These are phyloP conservation scores for Sclerotinia borealis DNA, from an alignment of 2,329 filamentous ascomycete genomes.

Conservation along the genomic window DNA sequence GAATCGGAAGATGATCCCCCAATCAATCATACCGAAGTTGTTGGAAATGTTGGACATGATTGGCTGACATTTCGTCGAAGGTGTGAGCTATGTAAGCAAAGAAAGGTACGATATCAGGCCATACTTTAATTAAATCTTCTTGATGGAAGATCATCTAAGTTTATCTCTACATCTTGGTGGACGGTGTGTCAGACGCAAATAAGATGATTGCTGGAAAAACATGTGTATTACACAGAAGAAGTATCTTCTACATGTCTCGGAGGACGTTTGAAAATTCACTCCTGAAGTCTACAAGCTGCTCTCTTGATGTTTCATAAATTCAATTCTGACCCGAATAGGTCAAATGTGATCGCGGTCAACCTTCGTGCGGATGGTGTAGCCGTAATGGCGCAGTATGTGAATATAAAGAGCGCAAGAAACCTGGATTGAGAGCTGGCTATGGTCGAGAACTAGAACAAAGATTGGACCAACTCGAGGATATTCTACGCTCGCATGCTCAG, in stretches of 20 bases:
- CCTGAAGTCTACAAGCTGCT: not conserved
- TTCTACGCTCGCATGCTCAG: conserved; percentile 59
- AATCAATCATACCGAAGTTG: conserved; percentile 7
- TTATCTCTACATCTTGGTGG: not conserved
- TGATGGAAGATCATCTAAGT: not conserved
- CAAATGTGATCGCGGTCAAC: conserved; percentile 71
- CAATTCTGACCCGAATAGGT: conserved; percentile 41
- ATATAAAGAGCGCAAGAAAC: conserved; percentile 64
- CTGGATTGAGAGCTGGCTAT: conserved; percentile 58
- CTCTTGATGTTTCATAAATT: not conserved
- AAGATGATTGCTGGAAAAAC: not conserved
- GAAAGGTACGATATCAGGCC: conserved; percentile 52
- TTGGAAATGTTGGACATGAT: conserved; percentile 23
- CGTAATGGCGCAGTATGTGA: conserved; percentile 58
- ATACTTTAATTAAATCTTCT: not conserved
- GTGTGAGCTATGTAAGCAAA: conserved; percentile 73
- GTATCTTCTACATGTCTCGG: not conserved
- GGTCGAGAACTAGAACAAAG: conserved; percentile 68
- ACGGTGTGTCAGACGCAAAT: not conserved
- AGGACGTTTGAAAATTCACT: not conserved
- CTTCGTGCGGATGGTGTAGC: conserved; percentile 62
- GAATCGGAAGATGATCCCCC: conserved; percentile 17
- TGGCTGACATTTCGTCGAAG: conserved; percentile 39
- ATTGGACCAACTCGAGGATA: conserved; percentile 62
- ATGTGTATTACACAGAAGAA: not conserved